phyloP scores from a whole-genome alignment of 257 asterid genomes.

The Solanum phureja region DNA sequence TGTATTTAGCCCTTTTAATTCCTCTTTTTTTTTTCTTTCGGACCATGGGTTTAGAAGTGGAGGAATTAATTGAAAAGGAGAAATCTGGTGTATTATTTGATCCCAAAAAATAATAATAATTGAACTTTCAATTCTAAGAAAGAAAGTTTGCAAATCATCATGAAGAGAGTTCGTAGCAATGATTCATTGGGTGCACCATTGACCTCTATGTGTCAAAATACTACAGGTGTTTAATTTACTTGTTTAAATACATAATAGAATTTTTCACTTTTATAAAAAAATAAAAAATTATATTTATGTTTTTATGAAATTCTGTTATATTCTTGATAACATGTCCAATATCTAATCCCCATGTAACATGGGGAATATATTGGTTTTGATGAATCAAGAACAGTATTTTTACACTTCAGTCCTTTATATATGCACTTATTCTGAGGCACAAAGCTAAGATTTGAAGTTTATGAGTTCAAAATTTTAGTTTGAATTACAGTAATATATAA shows the following conservation, averaged over 20 bases:
- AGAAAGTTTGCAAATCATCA: slow-evolving; percentile 26
- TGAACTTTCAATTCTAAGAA: neutral
- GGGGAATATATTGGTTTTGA: neutral
- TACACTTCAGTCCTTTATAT: neutral
- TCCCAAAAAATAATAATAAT: neutral
- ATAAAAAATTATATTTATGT: neutral
- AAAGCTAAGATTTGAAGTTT: accelerated
- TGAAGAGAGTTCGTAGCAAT: slow-evolving; percentile 68
- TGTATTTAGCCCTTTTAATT: neutral
- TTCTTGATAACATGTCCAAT: slow-evolving; percentile 18
- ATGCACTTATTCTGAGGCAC: neutral
- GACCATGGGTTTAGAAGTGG: slow-evolving; percentile 38
- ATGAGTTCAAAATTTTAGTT: neutral
- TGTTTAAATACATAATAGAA: neutral
- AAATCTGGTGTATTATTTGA: slow-evolving; percentile 21
- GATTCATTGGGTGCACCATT: slow-evolving; percentile 66
- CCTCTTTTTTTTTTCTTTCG: neutral
- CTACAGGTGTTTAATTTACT: slow-evolving; percentile 55
- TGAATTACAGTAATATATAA: neutral
- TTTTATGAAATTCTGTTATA: neutral
- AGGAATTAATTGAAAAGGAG: slow-evolving; percentile 25
- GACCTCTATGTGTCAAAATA: slow-evolving; percentile 73
- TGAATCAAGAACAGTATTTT: neutral
- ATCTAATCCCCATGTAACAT: neutral
- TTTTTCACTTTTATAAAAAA: neutral